These are phyloP conservation scores for Silene vulgaris DNA, from an alignment of 179 eudicot genomes.

Conservation along the genomic window DNA sequence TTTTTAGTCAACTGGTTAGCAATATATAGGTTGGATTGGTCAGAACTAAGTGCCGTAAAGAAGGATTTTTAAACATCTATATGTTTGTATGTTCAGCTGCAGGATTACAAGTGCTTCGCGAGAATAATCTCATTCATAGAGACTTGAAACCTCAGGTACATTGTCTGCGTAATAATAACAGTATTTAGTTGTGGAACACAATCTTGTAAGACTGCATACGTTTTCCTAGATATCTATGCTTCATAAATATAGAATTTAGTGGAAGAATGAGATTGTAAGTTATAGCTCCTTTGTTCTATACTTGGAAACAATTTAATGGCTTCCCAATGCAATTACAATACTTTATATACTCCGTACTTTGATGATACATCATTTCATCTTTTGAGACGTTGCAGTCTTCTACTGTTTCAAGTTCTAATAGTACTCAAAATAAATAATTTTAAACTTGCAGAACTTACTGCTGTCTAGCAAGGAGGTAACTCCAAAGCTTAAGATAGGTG, in stretches of 20 bases:
- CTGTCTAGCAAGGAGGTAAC: constrained; percentile 39
- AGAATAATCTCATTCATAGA: constrained; percentile 51
- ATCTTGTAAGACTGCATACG: neutral
- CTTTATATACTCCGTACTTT: neutral
- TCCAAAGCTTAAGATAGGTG: constrained; percentile 55
- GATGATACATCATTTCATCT: neutral
- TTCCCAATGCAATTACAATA: neutral
- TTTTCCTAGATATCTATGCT: constrained; percentile 1
- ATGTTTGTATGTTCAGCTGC: constrained; percentile 37
- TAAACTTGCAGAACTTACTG: constrained; percentile 45
- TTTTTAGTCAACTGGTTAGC: constrained; percentile 1
- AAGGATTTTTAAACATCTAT: neutral
- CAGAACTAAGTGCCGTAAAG: neutral
- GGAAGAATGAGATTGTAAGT: neutral
- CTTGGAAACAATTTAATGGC: neutral
- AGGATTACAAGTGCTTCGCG: constrained; percentile 49
- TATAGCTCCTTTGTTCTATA: neutral
- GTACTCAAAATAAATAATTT: neutral
- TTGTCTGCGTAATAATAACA: neutral
- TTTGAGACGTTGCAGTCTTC: neutral
- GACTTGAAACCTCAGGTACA: constrained; percentile 55
- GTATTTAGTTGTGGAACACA: neutral
- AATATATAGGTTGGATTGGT: neutral
- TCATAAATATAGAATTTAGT: neutral
- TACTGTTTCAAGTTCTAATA: neutral